phyloP scores from a whole-genome alignment of 495 filamentous ascomycete genomes.

The Hyaloscypha finlandica region DNA sequence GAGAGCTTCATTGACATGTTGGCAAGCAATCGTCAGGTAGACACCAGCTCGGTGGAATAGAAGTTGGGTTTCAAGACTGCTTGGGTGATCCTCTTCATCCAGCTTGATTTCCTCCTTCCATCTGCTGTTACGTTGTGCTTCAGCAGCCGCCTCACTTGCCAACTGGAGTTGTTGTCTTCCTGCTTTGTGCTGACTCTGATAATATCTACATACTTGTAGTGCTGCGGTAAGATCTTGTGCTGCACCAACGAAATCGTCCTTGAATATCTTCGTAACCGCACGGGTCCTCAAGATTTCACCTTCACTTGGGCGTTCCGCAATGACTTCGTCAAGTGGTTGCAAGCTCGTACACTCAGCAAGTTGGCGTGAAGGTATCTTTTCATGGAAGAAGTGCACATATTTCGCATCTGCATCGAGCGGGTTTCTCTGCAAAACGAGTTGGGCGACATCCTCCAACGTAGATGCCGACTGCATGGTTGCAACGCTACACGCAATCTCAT shows the following conservation, averaged over 20 bases:
- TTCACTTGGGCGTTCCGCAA: conserved; percentile 59
- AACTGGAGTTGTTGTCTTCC: conserved; percentile 49
- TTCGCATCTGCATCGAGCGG: conserved; percentile 66
- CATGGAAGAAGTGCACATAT: conserved; percentile 87
- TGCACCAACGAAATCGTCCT: conserved; percentile 70
- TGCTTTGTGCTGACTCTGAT: conserved; percentile 45
- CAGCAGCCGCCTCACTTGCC: conserved; percentile 43
- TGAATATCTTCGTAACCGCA: conserved; percentile 72
- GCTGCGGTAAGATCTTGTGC: conserved; percentile 66
- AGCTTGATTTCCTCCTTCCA: conserved; percentile 56
- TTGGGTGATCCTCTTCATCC: conserved; percentile 70
- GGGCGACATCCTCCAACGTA: conserved; percentile 77
- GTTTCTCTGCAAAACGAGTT: conserved; percentile 66
- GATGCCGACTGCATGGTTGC: conserved; percentile 81
- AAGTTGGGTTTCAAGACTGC: conserved; percentile 70
- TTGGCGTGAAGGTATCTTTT: conserved; percentile 78
- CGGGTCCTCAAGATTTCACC: conserved; percentile 68
- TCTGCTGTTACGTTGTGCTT: conserved; percentile 38
- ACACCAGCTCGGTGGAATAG: conserved; percentile 77
- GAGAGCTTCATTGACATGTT: conserved; percentile 59
- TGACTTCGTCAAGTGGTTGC: conserved; percentile 63
- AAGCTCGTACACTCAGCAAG: conserved; percentile 73
- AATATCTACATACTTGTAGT: conserved; percentile 57
- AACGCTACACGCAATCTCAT: conserved; percentile 80
- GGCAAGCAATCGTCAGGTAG: conserved; percentile 69